Evolutionary conservation across 1,284 basidiomycete genomes (phyloP).

Genomic region (Mixia osmundae): DNA sequence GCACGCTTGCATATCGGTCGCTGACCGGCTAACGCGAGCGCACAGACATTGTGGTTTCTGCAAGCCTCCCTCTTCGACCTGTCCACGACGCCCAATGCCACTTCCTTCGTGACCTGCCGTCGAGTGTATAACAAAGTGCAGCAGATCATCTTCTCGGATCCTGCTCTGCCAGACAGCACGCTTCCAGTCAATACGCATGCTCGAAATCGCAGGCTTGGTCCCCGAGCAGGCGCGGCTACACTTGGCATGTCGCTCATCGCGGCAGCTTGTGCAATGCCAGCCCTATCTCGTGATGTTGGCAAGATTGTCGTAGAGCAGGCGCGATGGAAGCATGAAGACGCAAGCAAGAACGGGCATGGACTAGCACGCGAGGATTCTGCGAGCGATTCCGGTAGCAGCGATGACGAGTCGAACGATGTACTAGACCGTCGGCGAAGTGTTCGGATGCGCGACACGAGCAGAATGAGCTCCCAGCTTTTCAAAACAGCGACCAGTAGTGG

Average conservation of each 20-base stretch:
- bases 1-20: not conserved
- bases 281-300: constrained; percentile 45
- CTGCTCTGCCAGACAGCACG: constrained; percentile 31
- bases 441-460: too few relatives aligned
- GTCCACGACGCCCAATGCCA: constrained; percentile 36
- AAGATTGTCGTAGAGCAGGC: constrained; percentile 75
- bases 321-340: too few relatives aligned
- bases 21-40: not conserved
- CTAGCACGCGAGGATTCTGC: too few relatives aligned
- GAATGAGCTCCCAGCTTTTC: too few relatives aligned
- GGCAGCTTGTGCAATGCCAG: constrained; percentile 51
- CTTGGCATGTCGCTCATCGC: constrained; percentile 71
- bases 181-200: too few relatives aligned
- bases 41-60: constrained; percentile 88
- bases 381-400: too few relatives aligned
- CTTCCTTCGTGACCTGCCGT: constrained; percentile 75
- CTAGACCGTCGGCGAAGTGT: too few relatives aligned
- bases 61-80: constrained; percentile 79
- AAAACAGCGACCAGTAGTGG: too few relatives aligned
- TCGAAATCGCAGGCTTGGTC: constrained; percentile 1
- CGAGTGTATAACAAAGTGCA: constrained; percentile 79
- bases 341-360: too few relatives aligned
- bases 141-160: constrained; percentile 86
- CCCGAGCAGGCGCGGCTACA: constrained; percentile 31
- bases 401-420: too few relatives aligned